Conservation (phyloP, 23 red algal species). For the Chondrus crispus region DNA sequence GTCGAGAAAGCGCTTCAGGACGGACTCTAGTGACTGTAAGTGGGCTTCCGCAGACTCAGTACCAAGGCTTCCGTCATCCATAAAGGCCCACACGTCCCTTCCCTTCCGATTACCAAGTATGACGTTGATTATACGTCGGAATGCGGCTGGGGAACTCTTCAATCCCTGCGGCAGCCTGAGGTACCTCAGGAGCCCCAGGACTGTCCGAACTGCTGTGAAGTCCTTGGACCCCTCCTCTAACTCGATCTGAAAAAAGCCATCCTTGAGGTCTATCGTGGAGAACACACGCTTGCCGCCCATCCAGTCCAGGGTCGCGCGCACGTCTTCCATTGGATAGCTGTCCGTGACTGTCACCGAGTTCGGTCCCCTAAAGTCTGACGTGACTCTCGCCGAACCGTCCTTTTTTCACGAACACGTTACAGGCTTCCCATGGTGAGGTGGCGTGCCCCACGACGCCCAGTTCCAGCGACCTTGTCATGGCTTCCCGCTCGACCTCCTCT, state of each 20-base stretch:
- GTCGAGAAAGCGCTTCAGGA: neutral
- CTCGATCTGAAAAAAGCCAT: slow-evolving; percentile 28
- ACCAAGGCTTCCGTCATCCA: too few relatives aligned
- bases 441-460: neutral
- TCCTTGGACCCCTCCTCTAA: slow-evolving; percentile 15
- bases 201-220: slow-evolving; percentile 4
- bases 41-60: neutral
- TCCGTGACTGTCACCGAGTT: slow-evolving; percentile 3
- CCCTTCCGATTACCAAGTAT: neutral
- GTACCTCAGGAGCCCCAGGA: neutral
- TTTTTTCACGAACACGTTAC: slow-evolving; percentile 6
- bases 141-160: neutral
- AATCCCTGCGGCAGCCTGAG: slow-evolving; percentile 10
- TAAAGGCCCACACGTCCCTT: neutral
- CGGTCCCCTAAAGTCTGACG: slow-evolving; percentile 22
- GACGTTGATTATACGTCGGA: neutral
- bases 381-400: neutral
- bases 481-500: neutral
- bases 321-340: slow-evolving; percentile 19
- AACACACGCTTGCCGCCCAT: neutral
- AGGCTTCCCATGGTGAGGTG: neutral
- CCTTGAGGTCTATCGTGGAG: slow-evolving; percentile 25
- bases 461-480: neutral
- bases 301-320: neutral
- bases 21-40: neutral